These are phyloP conservation scores for Candida silvicultrix DNA, from an alignment of 805 yeast genomes.

Conservation along the genomic window DNA sequence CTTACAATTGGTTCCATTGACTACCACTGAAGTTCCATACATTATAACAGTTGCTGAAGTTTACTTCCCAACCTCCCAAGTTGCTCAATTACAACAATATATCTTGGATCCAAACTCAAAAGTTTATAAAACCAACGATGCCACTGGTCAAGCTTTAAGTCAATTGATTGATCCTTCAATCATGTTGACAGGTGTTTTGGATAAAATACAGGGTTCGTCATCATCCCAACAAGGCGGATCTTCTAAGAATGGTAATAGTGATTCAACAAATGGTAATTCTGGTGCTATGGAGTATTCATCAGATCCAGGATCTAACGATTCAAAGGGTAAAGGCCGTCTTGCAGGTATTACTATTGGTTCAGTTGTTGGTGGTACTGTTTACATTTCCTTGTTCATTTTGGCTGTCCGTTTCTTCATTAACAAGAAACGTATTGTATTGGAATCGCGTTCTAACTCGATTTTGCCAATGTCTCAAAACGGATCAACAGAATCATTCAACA, in stretches of 20 bases:
- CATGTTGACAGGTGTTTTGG: slow-evolving; percentile 43
- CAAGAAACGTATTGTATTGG: slow-evolving; percentile 12
- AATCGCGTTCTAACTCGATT: slow-evolving; percentile 12
- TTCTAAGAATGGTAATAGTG: slow-evolving; percentile 7
- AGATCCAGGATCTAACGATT: slow-evolving; percentile 9
- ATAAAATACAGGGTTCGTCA: slow-evolving; percentile 5
- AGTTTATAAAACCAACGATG: slow-evolving; percentile 54
- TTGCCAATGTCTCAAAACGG: slow-evolving; percentile 8
- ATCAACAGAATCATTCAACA: slow-evolving; percentile 12
- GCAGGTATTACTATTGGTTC: slow-evolving; percentile 84
- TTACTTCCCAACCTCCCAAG: slow-evolving; percentile 59
- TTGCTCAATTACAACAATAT: slow-evolving; percentile 41
- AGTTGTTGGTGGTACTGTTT: slow-evolving; percentile 65
- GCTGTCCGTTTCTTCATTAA: slow-evolving; percentile 44
- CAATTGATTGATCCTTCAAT: slow-evolving; percentile 65
- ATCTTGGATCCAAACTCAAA: slow-evolving; percentile 47
- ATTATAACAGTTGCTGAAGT: slow-evolving; percentile 86
- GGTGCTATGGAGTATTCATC: slow-evolving; percentile 26
- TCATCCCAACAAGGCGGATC: slow-evolving; percentile 11
- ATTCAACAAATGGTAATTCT: slow-evolving; percentile 9
- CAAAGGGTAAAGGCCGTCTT: slow-evolving; percentile 36
- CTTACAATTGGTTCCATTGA: slow-evolving; percentile 68
- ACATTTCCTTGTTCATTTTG: slow-evolving; percentile 54
- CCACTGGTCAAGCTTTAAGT: slow-evolving; percentile 53
- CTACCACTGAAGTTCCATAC: slow-evolving; percentile 48